These are phyloP conservation scores for Ramularia collo-cygni DNA, from an alignment of 2,329 filamentous ascomycete genomes.

Conservation along the genomic window DNA sequence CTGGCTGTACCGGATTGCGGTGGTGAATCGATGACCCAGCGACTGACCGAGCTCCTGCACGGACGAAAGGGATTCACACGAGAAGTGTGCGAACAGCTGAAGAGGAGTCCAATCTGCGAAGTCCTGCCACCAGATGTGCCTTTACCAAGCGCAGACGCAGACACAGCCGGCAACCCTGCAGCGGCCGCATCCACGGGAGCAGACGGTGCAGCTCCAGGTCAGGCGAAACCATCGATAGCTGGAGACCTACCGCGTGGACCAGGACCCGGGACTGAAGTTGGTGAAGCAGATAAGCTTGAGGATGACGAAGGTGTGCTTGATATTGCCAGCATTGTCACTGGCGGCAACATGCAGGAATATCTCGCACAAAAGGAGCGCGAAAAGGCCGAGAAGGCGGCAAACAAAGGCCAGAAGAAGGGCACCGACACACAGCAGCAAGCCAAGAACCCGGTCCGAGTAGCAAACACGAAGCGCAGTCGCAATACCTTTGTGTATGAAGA, in stretches of 20 bases:
- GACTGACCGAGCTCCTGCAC: conserved; percentile 59
- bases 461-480: conserved; percentile 64
- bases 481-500: conserved; percentile 72
- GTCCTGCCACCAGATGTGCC: conserved; percentile 50
- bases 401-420: conserved; percentile 47
- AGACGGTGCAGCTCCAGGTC: conserved; percentile 39
- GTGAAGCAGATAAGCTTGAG: conserved; percentile 43
- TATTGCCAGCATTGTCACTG: conserved; percentile 76
- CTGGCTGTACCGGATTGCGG: conserved; percentile 62
- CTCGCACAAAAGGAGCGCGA: conserved; percentile 77
- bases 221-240: conserved; percentile 34
- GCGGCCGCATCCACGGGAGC: conserved; percentile 51
- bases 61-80: conserved; percentile 49
- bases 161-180: conserved; percentile 45
- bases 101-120: conserved; percentile 57
- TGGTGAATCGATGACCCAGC: conserved; percentile 77
- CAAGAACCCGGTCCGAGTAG: conserved; percentile 54
- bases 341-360: conserved; percentile 68
- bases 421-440: conserved; percentile 44
- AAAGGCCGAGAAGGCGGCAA: conserved; percentile 58
- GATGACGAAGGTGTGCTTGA: conserved; percentile 71
- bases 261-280: conserved; percentile 49
- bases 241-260: conserved; percentile 46
- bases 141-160: conserved; percentile 43
- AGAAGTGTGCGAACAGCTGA: conserved; percentile 60